Evolutionary conservation across 1,284 basidiomycete species (phyloP).

Genomic region (Malassezia pachydermatis): DNA sequence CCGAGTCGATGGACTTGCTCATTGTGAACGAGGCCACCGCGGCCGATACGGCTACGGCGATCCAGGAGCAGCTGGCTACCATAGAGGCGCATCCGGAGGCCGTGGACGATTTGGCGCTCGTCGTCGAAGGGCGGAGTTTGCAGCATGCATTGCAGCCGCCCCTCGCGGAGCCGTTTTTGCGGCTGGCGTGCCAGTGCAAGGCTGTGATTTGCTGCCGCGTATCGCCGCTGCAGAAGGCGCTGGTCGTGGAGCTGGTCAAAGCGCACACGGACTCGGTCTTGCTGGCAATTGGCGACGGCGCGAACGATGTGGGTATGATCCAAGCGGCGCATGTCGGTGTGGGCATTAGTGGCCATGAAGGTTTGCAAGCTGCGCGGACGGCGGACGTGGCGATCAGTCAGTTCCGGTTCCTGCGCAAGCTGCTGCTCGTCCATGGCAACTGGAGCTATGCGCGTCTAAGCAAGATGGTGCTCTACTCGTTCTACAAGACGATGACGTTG

Average conservation of each 20-base stretch:
- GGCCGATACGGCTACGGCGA: conserved; percentile 71
- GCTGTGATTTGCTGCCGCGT: conserved; percentile 97
- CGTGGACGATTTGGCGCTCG: conserved; percentile 86
- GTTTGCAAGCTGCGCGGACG: conserved; percentile 89
- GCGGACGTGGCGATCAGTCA: conserved; percentile 96
- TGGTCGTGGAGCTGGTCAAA: conserved; percentile 97
- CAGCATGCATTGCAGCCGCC: conserved; percentile 76
- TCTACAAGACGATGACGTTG: conserved; percentile 71
- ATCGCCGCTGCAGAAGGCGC: conserved; percentile 91
- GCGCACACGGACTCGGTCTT: conserved; percentile 84
- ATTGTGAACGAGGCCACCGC: conserved; percentile 79
- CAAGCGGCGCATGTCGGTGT: conserved; percentile 71
- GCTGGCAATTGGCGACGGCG: conserved; percentile 71
- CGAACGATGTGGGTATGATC: conserved; percentile 58
- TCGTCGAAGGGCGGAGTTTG: conserved; percentile 94
- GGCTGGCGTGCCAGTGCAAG: conserved; percentile 95
- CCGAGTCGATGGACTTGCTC: conserved; percentile 95
- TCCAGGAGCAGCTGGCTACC: conserved; percentile 75
- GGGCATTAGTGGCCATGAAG: conserved; percentile 95
- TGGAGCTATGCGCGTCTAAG: conserved; percentile 95
- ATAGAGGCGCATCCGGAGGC: conserved; percentile 87
- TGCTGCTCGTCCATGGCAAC: conserved; percentile 89
- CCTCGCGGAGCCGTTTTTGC: conserved; percentile 74
- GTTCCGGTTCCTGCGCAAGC: conserved; percentile 90
- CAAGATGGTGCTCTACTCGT: conserved; percentile 68